Evolutionary conservation across 768 basidiomycete genomes (phyloP).

Genomic region (Suillus spraguei): DNA sequence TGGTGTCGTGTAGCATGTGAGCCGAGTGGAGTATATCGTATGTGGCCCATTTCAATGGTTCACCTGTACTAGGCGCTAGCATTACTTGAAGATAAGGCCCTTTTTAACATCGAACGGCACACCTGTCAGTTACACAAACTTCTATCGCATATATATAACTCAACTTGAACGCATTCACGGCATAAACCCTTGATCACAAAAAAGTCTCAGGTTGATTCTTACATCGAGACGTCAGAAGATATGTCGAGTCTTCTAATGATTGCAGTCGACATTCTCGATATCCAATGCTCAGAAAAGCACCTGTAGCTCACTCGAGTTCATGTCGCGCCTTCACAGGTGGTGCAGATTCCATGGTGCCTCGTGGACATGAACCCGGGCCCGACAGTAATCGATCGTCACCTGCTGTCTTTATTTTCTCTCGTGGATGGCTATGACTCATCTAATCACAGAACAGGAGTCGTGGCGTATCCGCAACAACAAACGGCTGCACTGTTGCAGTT

Average conservation of each 20-base stretch:
- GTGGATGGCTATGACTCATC: background rate
- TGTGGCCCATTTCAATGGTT: background rate
- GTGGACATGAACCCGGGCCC: background rate
- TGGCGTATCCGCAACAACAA: background rate
- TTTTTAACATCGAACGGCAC: background rate
- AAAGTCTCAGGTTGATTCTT: background rate
- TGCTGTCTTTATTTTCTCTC: background rate
- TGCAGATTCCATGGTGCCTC: background rate
- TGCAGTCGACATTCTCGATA: background rate
- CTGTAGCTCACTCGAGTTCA: background rate
- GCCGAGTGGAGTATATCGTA: too few species aligned
- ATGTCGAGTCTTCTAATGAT: background rate
- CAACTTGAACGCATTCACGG: conserved; percentile 5
- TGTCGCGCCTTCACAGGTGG: background rate
- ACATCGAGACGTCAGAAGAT: background rate
- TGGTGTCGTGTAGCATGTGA: background rate
- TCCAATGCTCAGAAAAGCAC: background rate
- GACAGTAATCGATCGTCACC: background rate
- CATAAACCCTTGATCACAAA: conserved; percentile 5
- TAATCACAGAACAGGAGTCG: background rate
- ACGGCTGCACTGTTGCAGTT: background rate
- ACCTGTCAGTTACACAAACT: background rate
- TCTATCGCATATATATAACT: too few species aligned
- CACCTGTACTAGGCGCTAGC: background rate
- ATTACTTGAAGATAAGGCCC: background rate